These are phyloP conservation scores for Craspedostauros australis DNA, from an alignment of 108 stramenopile species.

Conservation along the genomic window DNA sequence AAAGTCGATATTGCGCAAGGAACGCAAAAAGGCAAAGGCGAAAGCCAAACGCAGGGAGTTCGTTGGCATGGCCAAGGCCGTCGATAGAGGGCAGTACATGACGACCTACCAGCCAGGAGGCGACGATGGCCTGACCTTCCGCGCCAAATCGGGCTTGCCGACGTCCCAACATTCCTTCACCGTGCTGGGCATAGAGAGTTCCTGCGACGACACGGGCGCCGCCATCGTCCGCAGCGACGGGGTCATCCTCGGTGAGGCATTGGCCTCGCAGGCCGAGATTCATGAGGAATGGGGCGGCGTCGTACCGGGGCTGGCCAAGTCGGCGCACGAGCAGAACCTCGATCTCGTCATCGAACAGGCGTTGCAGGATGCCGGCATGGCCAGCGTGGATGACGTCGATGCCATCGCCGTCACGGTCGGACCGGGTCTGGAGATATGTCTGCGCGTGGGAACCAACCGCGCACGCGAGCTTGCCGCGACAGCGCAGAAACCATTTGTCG, in stretches of 20 bases:
- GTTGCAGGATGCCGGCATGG: conserved; percentile 61
- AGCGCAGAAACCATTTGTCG: conserved; percentile 89
- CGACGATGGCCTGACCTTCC: conserved; percentile 38
- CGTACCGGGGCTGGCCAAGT: conserved; percentile 86
- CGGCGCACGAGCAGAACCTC: conserved; percentile 82
- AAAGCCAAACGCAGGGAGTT: conserved; percentile 53
- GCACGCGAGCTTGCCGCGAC: conserved; percentile 73
- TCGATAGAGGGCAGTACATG: conserved; percentile 72
- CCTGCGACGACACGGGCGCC: conserved; percentile 93
- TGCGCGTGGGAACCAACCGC: conserved; percentile 87
- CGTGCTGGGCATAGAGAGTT: conserved; percentile 96
- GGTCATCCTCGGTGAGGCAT: conserved; percentile 85
- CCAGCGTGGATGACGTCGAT: conserved; percentile 74
- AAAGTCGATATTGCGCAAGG: not conserved
- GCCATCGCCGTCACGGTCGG: conserved; percentile 98
- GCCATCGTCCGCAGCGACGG: conserved; percentile 92
- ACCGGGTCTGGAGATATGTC: conserved; percentile 95
- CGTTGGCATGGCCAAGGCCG: conserved; percentile 80
- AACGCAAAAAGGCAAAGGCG: conserved; percentile 16
- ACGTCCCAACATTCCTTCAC: conserved; percentile 34
- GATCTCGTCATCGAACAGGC: conserved; percentile 81
- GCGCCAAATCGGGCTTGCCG: conserved; percentile 68
- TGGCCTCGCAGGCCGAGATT: conserved; percentile 87
- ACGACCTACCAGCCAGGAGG: conserved; percentile 66
- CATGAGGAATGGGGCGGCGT: conserved; percentile 96